Percentiles rank a stretch among this genome's conserved stretches.
phyloP scores from a whole-genome alignment of 2,329 filamentous ascomycete genomes.

The Penicillium sp. region DNA sequence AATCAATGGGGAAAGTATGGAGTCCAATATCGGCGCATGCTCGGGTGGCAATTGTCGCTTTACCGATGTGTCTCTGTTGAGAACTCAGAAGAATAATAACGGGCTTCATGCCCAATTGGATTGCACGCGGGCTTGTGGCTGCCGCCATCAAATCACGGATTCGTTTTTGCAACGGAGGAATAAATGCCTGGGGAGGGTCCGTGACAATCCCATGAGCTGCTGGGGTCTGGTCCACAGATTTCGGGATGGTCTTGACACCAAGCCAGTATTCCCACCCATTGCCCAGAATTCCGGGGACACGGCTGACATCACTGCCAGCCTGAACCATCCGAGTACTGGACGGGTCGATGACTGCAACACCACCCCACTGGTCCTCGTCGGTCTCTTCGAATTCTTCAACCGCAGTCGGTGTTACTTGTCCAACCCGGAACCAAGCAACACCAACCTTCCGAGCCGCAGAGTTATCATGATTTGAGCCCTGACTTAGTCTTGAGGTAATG shows the following conservation, averaged over 20 bases:
- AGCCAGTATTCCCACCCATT: conserved; percentile 91
- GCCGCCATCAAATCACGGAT: conserved; percentile 83
- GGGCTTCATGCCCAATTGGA: conserved; percentile 83
- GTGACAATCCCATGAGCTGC: conserved; percentile 38
- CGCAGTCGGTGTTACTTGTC: conserved; percentile 62
- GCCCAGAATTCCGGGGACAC: conserved; percentile 72
- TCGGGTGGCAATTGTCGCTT: conserved; percentile 72
- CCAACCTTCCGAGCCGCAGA: conserved; percentile 50
- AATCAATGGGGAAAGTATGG: conserved; percentile 85
- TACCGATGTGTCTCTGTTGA: conserved; percentile 90
- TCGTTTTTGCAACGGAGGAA: conserved; percentile 65
- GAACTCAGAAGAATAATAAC: conserved; percentile 86
- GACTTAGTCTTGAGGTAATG: conserved; percentile 46
- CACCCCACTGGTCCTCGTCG: conserved; percentile 76
- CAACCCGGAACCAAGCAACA: conserved; percentile 92
- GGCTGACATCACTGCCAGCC: conserved; percentile 81
- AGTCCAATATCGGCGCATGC: conserved; percentile 88
- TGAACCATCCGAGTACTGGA: conserved; percentile 86
- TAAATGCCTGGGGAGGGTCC: conserved; percentile 46
- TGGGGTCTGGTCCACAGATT: conserved; percentile 31
- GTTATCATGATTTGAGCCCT: conserved; percentile 27
- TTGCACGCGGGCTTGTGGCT: conserved; percentile 81
- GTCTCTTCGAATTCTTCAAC: conserved; percentile 57
- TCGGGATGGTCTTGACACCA: conserved; percentile 69
- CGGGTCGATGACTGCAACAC: conserved; percentile 82